phyloP scores from a whole-genome alignment of 805 yeast genomes.

The Starmera dryadoides region DNA sequence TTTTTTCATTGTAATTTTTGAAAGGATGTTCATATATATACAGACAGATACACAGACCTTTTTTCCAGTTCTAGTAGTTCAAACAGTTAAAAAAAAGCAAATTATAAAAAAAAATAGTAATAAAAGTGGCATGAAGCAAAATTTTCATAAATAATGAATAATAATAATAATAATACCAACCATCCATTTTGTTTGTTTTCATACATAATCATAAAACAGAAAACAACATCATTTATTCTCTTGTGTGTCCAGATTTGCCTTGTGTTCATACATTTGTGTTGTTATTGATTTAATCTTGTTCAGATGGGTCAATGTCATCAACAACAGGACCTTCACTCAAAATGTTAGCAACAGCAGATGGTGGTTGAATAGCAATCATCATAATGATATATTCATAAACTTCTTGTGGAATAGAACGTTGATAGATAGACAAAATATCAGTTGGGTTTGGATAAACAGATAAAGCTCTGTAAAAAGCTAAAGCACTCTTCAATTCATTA shows the following conservation, averaged over 20 bases:
- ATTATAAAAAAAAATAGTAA: too few relatives aligned
- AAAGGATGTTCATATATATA: too few relatives aligned
- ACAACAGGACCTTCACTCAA: conserved; percentile 23
- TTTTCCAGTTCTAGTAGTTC: too few relatives aligned
- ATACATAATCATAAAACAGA: too few relatives aligned
- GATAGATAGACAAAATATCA: conserved; percentile 83
- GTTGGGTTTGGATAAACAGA: conserved; percentile 93
- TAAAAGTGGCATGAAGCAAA: too few relatives aligned
- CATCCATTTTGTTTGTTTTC: too few relatives aligned
- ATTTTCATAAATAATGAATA: too few relatives aligned
- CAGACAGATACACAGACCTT: too few relatives aligned
- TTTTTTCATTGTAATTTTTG: too few relatives aligned
- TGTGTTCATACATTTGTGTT: neutral
- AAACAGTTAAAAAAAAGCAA: neutral
- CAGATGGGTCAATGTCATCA: conserved; percentile 12
- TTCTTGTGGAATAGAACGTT: conserved; percentile 76
- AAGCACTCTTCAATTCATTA: conserved; percentile 75
- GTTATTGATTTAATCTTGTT: conserved; percentile 15
- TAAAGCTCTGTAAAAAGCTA: conserved; percentile 88
- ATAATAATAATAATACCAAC: too few relatives aligned
- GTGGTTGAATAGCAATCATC: conserved; percentile 90
- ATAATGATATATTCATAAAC: conserved; percentile 78
- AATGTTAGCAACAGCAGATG: conserved; percentile 65
- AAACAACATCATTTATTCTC: neutral
- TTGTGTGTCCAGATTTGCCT: neutral